A percentile compares a stretch with the other conserved stretches of the same genome.
Conservation (phyloP, 2,329 filamentous ascomycete genomes). For the Zasmidium angulare region DNA sequence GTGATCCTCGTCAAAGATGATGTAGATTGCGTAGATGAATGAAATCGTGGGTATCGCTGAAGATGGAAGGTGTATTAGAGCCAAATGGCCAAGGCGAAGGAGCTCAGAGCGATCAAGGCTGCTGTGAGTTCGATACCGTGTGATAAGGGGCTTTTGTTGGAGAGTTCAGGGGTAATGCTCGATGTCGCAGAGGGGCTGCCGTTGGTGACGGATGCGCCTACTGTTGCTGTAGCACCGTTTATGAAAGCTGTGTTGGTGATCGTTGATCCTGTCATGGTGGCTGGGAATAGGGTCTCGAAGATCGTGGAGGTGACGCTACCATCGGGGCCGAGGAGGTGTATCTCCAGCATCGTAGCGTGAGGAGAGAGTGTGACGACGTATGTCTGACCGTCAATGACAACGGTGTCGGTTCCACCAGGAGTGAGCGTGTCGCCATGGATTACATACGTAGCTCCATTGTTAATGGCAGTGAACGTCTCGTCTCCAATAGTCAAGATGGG, state of each 20-base stretch:
- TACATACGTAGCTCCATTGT: conserved; percentile 36
- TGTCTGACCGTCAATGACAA: conserved; percentile 27
- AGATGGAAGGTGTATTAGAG: conserved; percentile 1
- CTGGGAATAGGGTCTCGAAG: conserved; percentile 41
- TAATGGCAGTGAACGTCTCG: conserved; percentile 31
- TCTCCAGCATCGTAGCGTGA: conserved; percentile 39
- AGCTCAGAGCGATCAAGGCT: conserved; percentile 7
- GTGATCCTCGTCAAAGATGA: not conserved
- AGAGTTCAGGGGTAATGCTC: not conserved
- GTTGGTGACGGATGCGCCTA: conserved; percentile 4
- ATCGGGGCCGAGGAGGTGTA: conserved; percentile 34
- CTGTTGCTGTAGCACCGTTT: conserved; percentile 8
- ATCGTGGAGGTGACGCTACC: conserved; percentile 32
- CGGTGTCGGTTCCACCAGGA: conserved; percentile 35
- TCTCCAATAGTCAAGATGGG: conserved; percentile 34
- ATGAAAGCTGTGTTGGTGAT: conserved; percentile 17
- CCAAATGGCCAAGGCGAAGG: conserved; percentile 12
- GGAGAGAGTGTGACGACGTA: conserved; percentile 35
- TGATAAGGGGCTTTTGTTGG: not conserved
- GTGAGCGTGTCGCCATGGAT: conserved; percentile 41
- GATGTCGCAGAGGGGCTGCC: conserved; percentile 1
- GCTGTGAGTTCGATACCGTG: not conserved
- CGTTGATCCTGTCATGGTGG: conserved; percentile 33
- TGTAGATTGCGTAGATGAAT: not conserved
- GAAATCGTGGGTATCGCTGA: not conserved